These are phyloP conservation scores for Voacanga thouarsii DNA, from an alignment of 257 asterid genomes.

Conservation along the genomic window DNA sequence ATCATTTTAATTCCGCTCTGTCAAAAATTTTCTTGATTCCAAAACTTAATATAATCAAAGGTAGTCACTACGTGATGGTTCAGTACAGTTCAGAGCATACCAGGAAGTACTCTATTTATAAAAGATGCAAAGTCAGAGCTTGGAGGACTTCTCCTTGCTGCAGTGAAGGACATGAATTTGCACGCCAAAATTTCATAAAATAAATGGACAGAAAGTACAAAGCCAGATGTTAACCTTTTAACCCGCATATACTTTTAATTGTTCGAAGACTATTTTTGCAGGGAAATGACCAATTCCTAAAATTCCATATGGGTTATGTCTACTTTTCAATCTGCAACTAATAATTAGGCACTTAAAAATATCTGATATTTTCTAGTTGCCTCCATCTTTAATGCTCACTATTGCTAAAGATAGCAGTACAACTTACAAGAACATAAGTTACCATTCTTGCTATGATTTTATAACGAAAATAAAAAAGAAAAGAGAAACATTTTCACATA, in stretches of 20 bases:
- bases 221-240: too few species aligned
- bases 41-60: background rate
- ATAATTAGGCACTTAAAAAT: background rate
- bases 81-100: background rate
- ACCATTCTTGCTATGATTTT: background rate
- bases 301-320: conserved; percentile 36
- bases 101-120: background rate
- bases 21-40: background rate
- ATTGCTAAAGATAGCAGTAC: background rate
- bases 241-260: conserved; percentile 5
- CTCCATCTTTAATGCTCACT: background rate
- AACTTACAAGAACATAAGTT: background rate
- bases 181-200: background rate
- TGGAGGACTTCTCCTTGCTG: conserved; percentile 8
- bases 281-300: conserved; percentile 30
- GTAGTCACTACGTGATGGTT: background rate
- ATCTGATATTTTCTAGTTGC: background rate
- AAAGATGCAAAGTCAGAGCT: background rate
- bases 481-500: too few species aligned
- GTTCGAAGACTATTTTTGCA: conserved; percentile 2
- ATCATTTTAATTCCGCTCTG: background rate
- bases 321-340: conserved; percentile 17
- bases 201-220: too few species aligned
- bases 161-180: conserved; percentile 1
- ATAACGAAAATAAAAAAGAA: too few species aligned